phyloP scores from a whole-genome alignment of 495 filamentous ascomycete species.

The Daldinia grandis region DNA sequence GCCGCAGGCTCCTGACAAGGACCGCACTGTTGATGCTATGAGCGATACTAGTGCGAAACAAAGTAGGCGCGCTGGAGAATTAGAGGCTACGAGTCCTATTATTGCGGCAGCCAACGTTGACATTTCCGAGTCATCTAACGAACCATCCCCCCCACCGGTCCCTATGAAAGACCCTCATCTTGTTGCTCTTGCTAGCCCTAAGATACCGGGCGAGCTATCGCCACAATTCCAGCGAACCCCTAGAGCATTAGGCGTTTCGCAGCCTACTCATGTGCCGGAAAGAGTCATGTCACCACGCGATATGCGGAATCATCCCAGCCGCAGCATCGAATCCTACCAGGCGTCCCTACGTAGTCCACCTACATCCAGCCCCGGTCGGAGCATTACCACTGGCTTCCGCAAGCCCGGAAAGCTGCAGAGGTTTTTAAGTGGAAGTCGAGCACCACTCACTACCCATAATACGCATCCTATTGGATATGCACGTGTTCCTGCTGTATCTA shows the following conservation, averaged over 20 bases:
- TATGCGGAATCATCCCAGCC: background rate
- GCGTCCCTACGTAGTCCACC: slow-evolving; percentile 1
- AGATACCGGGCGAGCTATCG: background rate
- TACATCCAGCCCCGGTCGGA: slow-evolving; percentile 43
- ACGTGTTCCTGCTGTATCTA: slow-evolving; percentile 46
- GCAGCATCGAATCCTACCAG: background rate
- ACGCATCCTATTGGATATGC: slow-evolving; percentile 46
- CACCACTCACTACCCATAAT: slow-evolving; percentile 40
- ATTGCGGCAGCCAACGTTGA: background rate
- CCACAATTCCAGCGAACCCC: slow-evolving; percentile 15
- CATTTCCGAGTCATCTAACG: background rate
- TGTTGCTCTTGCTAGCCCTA: slow-evolving; percentile 8
- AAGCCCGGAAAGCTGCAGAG: slow-evolving; percentile 52
- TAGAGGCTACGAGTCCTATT: background rate
- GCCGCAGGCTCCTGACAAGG: slow-evolving; percentile 31
- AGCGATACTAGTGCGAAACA: slow-evolving; percentile 4
- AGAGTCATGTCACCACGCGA: slow-evolving; percentile 10
- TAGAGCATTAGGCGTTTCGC: background rate
- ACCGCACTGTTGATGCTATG: slow-evolving; percentile 6
- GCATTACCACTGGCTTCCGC: slow-evolving; percentile 47
- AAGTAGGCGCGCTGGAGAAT: background rate
- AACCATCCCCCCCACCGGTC: slow-evolving; percentile 34
- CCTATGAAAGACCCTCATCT: slow-evolving; percentile 33
- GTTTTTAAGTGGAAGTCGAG: slow-evolving; percentile 50
- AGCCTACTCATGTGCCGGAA: slow-evolving; percentile 1